A percentile compares a stretch with the other conserved stretches of the same genome.
Conservation (phyloP, 305 asterid genomes). For the Plantago rigida region DNA sequence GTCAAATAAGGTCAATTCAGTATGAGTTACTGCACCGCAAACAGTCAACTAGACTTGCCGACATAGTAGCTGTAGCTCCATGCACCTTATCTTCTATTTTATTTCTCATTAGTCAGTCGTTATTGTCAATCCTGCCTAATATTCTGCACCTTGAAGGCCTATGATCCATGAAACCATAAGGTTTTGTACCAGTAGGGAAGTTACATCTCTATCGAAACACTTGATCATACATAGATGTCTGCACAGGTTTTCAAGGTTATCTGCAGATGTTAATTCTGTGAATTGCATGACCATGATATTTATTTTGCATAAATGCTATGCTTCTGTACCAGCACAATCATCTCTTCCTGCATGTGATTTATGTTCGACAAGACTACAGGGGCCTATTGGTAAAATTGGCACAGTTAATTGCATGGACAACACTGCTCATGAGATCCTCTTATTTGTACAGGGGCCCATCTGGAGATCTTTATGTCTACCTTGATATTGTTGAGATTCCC, state of each 20-base stretch:
- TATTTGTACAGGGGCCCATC: conserved; percentile 58
- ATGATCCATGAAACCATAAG: neutral
- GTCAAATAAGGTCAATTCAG: too few species aligned
- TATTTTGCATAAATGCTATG: neutral
- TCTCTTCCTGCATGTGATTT: conserved; percentile 5
- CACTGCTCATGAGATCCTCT: conserved; percentile 20
- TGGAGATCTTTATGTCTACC: conserved; percentile 96
- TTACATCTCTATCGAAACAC: neutral
- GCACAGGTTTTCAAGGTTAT: neutral
- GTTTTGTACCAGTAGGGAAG: neutral
- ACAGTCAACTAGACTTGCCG: too few species aligned
- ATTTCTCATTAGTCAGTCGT: too few species aligned
- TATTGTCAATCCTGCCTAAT: neutral
- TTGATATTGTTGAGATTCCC: conserved; percentile 78
- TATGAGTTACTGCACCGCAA: neutral
- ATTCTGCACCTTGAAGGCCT: neutral
- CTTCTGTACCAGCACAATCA: conserved; percentile 10
- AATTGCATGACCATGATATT: neutral
- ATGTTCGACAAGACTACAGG: neutral
- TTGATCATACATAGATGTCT: too few species aligned
- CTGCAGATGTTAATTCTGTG: conserved; percentile 1
- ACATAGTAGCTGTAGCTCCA: too few species aligned
- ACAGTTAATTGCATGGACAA: conserved; percentile 8
- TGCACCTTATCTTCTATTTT: too few species aligned
- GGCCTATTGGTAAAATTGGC: conserved; percentile 3